These are phyloP conservation scores for Plasmodium gaboni DNA, from an alignment of 169 alveolate species.

Conservation along the genomic window DNA sequence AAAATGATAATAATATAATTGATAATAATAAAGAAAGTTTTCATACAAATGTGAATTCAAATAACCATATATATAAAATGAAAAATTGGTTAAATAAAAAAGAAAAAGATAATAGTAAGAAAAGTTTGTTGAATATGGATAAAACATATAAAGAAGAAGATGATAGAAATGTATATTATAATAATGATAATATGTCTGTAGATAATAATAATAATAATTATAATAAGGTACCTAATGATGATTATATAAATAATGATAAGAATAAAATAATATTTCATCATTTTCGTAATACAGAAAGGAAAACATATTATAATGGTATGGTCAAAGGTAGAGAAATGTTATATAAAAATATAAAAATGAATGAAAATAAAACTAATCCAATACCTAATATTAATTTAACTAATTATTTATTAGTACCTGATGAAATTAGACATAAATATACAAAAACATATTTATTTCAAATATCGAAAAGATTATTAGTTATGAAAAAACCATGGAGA, in stretches of 20 bases:
- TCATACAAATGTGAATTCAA: background rate
- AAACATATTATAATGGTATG: background rate
- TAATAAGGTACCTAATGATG: slow-evolving; percentile 9
- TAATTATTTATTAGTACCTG: slow-evolving; percentile 67
- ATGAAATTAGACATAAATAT: slow-evolving; percentile 73
- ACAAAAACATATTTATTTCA: slow-evolving; percentile 73
- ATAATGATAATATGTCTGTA: slow-evolving; percentile 2
- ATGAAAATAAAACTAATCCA: slow-evolving; percentile 26
- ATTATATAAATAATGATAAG: slow-evolving; percentile 3
- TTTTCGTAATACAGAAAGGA: slow-evolving; percentile 27
- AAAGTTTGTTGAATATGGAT: slow-evolving; percentile 11
- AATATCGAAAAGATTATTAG: slow-evolving; percentile 79
- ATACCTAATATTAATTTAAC: slow-evolving; percentile 51
- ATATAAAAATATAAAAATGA: slow-evolving; percentile 1
- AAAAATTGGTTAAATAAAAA: background rate
- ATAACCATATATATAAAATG: background rate
- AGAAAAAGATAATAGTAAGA: slow-evolving; percentile 9
- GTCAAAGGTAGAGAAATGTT: background rate
- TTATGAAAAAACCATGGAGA: slow-evolving; percentile 87
- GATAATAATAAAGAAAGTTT: background rate
- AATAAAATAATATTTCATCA: slow-evolving; percentile 16
- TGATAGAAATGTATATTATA: background rate
- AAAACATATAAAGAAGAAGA: too few relatives aligned
- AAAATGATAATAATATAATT: background rate
- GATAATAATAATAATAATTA: slow-evolving; percentile 5